Evolutionary conservation across 805 yeast species (phyloP).

Genomic region (Komagataella phaffii): DNA sequence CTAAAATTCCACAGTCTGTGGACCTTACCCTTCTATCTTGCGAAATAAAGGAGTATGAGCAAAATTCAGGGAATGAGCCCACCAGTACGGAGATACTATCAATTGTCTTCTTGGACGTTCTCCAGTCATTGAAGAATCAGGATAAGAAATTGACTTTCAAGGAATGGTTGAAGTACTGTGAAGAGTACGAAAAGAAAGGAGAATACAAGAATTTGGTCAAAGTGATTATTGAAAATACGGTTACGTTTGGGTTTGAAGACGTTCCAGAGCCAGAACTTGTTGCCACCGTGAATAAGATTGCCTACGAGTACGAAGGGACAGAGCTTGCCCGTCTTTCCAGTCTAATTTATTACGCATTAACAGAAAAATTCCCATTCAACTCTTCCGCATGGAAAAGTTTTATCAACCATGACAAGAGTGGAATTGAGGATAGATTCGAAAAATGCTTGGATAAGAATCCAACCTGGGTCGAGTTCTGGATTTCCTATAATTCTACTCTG

Average conservation of each 20-base stretch:
- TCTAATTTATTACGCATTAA: neutral
- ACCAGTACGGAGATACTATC: neutral
- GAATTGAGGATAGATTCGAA: neutral
- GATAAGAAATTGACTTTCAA: neutral
- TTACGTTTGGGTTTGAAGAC: neutral
- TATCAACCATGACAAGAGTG: neutral
- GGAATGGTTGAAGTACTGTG: neutral
- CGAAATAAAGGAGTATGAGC: neutral
- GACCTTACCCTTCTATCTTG: neutral
- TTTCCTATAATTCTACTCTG: neutral
- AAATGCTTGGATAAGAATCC: neutral
- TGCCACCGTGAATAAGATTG: neutral
- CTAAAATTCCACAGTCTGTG: conserved; percentile 6
- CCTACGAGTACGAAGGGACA: neutral
- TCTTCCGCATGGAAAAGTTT: neutral
- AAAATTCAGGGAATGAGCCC: neutral
- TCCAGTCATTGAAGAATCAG: neutral
- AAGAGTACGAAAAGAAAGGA: neutral
- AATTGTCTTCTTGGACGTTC: neutral
- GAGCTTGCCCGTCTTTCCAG: neutral
- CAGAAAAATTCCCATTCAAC: neutral
- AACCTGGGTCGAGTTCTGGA: neutral
- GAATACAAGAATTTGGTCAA: neutral
- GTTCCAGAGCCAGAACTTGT: neutral
- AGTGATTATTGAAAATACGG: neutral